A percentile compares a stretch with the other conserved stretches of the same genome.
phyloP scores from a whole-genome alignment of 176 grass and related monocot genomes.

The Carex pumila region DNA sequence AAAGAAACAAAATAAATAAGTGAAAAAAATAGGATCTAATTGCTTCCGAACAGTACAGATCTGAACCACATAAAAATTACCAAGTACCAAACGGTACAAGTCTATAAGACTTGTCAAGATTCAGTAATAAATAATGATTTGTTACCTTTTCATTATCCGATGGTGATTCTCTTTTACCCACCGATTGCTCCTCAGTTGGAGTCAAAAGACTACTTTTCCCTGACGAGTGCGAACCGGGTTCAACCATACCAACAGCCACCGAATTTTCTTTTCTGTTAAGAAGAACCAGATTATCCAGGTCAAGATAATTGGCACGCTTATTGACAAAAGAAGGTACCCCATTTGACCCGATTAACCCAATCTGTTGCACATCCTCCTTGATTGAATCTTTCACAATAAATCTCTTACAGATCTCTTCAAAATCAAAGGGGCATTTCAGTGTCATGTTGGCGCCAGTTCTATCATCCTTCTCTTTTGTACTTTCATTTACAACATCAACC shows the following conservation, averaged over 20 bases:
- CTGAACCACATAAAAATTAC: neutral
- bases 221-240: constrained; percentile 30
- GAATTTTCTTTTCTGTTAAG: constrained; percentile 41
- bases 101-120: neutral
- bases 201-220: constrained; percentile 29
- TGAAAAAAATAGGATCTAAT: neutral
- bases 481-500: constrained; percentile 35
- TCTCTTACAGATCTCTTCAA: constrained; percentile 72
- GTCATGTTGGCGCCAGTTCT: constrained; percentile 41
- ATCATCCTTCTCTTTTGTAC: constrained; percentile 39
- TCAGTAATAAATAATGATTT: neutral
- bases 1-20: neutral
- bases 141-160: constrained; percentile 35
- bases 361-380: constrained; percentile 68
- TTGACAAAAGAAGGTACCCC: constrained; percentile 70
- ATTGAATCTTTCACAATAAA: constrained; percentile 67
- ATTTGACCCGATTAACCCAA: constrained; percentile 71
- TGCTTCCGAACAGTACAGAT: neutral
- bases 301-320: constrained; percentile 51
- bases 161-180: constrained; percentile 41
- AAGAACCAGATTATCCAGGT: constrained; percentile 33
- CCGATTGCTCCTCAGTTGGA: constrained; percentile 30
- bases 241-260: constrained; percentile 24
- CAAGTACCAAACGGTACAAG: neutral
- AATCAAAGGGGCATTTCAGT: constrained; percentile 68